phyloP scores from a whole-genome alignment of 176 grass and related monocot species.

The Hordeum marinum region DNA sequence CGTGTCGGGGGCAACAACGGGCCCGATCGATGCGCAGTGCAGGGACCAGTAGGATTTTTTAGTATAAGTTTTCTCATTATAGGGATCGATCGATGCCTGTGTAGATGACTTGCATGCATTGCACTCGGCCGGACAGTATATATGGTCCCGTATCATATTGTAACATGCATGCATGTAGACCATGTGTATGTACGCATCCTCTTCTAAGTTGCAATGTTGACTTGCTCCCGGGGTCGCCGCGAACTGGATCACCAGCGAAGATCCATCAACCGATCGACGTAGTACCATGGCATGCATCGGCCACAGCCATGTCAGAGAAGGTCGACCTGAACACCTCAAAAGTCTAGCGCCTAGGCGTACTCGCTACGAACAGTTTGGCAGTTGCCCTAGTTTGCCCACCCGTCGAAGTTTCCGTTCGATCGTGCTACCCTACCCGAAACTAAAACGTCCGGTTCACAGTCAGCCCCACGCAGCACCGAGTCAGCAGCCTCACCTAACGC shows the following conservation, averaged over 20 bases:
- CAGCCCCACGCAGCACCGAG: slow-evolving; percentile 46
- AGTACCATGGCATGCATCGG: no score
- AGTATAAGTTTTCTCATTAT: neutral
- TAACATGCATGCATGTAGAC: neutral
- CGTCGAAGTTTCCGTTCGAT: slow-evolving; percentile 5
- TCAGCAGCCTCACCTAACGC: slow-evolving; percentile 38
- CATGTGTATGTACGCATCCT: neutral
- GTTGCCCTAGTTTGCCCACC: neutral
- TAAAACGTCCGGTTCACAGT: slow-evolving; percentile 14
- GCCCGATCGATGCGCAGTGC: neutral
- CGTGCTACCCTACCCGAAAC: neutral
- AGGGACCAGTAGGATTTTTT: neutral
- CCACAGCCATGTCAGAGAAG: neutral
- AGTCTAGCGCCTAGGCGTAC: neutral
- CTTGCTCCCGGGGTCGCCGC: neutral
- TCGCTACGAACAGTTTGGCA: neutral
- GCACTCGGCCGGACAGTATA: neutral
- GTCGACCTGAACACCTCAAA: neutral
- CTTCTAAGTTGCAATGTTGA: neutral
- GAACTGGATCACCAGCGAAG: neutral
- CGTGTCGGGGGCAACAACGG: slow-evolving; percentile 28
- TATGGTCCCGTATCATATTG: neutral
- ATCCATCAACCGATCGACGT: neutral
- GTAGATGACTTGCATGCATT: neutral
- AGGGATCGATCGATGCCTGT: neutral